Evolutionary conservation across 768 basidiomycete genomes (phyloP).

Genomic region (Tulasnella calospora): DNA sequence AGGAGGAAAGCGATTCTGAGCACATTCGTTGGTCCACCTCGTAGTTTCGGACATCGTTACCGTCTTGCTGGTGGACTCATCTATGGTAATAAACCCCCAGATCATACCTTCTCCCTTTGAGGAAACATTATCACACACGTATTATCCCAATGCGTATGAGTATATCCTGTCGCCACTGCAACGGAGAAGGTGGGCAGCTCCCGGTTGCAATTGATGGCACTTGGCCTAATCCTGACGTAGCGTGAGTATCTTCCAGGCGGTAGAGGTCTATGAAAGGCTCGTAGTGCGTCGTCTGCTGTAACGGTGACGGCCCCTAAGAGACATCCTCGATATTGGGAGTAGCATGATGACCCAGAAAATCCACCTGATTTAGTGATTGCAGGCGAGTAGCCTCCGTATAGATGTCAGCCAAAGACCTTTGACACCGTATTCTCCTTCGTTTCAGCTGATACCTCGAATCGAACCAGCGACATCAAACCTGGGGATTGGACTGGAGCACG

Average conservation of each 20-base stretch:
- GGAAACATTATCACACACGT: conserved; percentile 63
- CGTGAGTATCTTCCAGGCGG: conserved; percentile 42
- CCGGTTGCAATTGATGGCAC: too few species aligned
- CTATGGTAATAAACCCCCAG: conserved; percentile 62
- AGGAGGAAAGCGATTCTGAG: conserved; percentile 77
- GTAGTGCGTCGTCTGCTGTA: conserved; percentile 44
- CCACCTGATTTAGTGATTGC: conserved; percentile 75
- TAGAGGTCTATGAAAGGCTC: conserved; percentile 78
- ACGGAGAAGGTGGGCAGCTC: conserved; percentile 49
- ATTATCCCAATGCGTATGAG: conserved; percentile 66
- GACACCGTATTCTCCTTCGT: background rate
- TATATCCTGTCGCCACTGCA: conserved; percentile 74
- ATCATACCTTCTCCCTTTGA: conserved; percentile 71
- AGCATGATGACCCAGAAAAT: conserved; percentile 57
- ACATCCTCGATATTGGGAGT: conserved; percentile 10
- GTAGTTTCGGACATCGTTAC: too few species aligned
- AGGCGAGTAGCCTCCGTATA: conserved; percentile 41
- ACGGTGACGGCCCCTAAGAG: background rate
- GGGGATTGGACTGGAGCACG: conserved; percentile 51
- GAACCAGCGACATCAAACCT: conserved; percentile 54
- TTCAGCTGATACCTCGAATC: conserved; percentile 83
- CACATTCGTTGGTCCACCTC: conserved; percentile 55
- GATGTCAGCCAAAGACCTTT: background rate
- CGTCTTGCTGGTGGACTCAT: background rate
- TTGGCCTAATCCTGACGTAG: background rate